phyloP scores from a whole-genome alignment of 306 rosid species.

The Arachis stenosperma region DNA sequence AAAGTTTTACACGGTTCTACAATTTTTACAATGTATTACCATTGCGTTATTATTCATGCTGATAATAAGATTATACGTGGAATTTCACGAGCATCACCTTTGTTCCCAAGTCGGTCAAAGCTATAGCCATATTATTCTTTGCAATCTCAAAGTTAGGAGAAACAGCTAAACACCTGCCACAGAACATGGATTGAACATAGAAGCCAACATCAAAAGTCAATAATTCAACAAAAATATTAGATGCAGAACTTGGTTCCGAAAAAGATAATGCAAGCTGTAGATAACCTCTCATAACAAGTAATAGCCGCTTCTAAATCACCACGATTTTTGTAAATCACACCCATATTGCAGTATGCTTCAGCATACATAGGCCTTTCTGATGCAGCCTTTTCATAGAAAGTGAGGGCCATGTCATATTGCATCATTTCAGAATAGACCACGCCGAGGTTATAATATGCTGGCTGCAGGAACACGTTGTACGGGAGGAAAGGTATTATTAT shows the following conservation, averaged over 20 bases:
- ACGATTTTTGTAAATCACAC: constrained; percentile 93
- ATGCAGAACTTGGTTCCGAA: constrained; percentile 22
- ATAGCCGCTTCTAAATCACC: constrained; percentile 95
- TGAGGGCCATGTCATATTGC: constrained; percentile 95
- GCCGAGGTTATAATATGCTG: constrained; percentile 97
- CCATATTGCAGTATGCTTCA: constrained; percentile 99
- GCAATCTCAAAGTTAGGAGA: constrained; percentile 99
- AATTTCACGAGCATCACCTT: constrained; percentile 58
- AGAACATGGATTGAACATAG: constrained; percentile 38
- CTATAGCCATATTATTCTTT: constrained; percentile 98
- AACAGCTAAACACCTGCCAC: constrained; percentile 90
- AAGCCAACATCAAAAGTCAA: constrained; percentile 17
- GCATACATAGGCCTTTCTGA: constrained; percentile 98
- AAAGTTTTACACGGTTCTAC: constrained; percentile 4
- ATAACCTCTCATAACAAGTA: constrained; percentile 97
- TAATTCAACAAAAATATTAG: background rate
- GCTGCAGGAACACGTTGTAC: constrained; percentile 58
- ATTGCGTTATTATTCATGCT: constrained; percentile 16
- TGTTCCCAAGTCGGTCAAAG: constrained; percentile 98
- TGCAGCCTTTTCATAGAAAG: constrained; percentile 96
- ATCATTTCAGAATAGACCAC: constrained; percentile 98
- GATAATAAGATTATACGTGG: background rate
- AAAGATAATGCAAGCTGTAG: constrained; percentile 1
- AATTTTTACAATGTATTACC: constrained; percentile 29
- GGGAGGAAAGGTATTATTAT: constrained; percentile 23